Base-by-base conservation (phyloP, 1,139 yeast species). In the Magnusiomyces magnusii region DNA sequence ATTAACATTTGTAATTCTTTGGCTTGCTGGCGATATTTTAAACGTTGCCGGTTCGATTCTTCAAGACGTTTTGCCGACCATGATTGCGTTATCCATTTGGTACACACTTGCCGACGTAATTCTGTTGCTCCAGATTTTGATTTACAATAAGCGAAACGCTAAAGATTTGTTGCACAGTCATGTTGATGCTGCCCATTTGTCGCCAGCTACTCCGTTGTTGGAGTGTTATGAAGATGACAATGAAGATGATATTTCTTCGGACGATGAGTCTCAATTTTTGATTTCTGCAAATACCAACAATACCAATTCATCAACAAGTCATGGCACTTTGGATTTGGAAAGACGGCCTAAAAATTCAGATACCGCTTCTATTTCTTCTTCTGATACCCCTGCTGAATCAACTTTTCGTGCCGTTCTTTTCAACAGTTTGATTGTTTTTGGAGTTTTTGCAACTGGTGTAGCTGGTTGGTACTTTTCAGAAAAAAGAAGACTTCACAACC, bases 21-120 rank as follows among this genome's bases (percentile, higher is more conserved):
- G 98, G 98, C 78, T 74, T 83, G 58, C 84, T 84, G 98, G 98
- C 51, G 98, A 92, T 72, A 82, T 92, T 0, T 91, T 92, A 75
- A 92, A 92, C 68, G 93, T 91, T 3, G 75, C 92, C 49, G 98
- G 98, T 7, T 91, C 96, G 1, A 77, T 90, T 7, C 72, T 91
- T 63, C 97, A 92, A 73, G 90, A 91, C 10, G 92, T 92, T 1
- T 78, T 92, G 62, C 96, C 96, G 36, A 92, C 98, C 0, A 92
- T 92, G 97, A 66, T 66, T 53, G 82, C 92, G 7, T 78, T 93
- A 63, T 97, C 98, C 2, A 80, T 92, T 0, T 93, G 92, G 73
- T 93, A 93, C 71, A 91, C 98, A 0, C 73, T 87, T 39, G 98
- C 98, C 0, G 99, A 93, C 74, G 73, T 91, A 5, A 86, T 91